phyloP scores from a whole-genome alignment of 257 asterid genomes.

The Rauvolfia tetraphylla region DNA sequence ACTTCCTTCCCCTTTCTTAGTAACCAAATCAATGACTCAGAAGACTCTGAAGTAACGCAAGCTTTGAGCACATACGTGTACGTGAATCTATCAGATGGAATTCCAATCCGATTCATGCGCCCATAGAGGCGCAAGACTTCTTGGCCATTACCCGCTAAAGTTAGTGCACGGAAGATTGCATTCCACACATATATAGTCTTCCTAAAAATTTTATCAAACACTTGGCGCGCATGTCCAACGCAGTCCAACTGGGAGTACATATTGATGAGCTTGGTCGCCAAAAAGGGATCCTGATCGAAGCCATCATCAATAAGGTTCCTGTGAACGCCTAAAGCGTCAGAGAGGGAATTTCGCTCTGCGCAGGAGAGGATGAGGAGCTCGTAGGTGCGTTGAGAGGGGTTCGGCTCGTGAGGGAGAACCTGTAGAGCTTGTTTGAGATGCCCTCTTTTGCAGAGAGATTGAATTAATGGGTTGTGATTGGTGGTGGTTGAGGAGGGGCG shows the following conservation, averaged over 20 bases:
- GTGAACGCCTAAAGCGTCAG: constrained; percentile 60
- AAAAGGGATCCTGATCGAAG: constrained; percentile 63
- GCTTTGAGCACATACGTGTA: constrained; percentile 85
- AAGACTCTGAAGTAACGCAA: constrained; percentile 59
- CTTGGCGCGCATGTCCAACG: constrained; percentile 54
- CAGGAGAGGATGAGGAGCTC: constrained; percentile 78
- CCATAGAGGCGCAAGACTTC: constrained; percentile 61
- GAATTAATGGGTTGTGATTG: constrained; percentile 53
- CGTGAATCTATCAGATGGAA: constrained; percentile 77
- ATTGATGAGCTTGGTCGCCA: constrained; percentile 86
- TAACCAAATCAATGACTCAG: constrained; percentile 34
- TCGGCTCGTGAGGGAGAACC: constrained; percentile 50
- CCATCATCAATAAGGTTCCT: constrained; percentile 53
- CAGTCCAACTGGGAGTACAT: constrained; percentile 53
- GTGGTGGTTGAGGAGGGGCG: constrained; percentile 23
- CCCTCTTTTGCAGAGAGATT: constrained; percentile 76
- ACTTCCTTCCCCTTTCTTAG: constrained; percentile 55
- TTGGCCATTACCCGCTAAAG: constrained; percentile 62
- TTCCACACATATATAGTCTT: constrained; percentile 76
- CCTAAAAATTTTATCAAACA: constrained; percentile 58
- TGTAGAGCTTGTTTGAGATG: constrained; percentile 72
- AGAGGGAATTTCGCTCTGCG: constrained; percentile 32
- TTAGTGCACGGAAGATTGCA: constrained; percentile 69
- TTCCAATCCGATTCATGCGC: constrained; percentile 56
- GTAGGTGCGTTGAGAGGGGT: constrained; percentile 70